Evolutionary conservation across 2,329 filamentous ascomycete genomes (phyloP).

Genomic region (Xylaria sp.): DNA sequence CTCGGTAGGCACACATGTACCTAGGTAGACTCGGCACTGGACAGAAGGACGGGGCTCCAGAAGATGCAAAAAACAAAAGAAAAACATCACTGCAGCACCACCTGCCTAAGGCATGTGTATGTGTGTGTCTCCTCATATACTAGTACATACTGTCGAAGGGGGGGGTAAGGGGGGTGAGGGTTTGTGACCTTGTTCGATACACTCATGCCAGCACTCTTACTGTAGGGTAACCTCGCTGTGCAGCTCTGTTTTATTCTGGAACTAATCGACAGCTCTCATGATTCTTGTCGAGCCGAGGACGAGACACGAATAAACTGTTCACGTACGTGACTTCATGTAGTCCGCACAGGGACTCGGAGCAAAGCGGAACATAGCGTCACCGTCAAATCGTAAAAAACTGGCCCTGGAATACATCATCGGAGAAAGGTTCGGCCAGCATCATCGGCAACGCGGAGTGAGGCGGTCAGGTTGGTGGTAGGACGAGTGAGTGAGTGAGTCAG

Average conservation of each 20-base stretch:
- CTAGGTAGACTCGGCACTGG: constrained; percentile 37
- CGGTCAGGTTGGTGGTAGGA: constrained; percentile 23
- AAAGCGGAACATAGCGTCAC: constrained; percentile 4
- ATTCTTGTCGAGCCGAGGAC: constrained; percentile 14
- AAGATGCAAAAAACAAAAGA: constrained; percentile 40
- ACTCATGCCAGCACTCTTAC: constrained; percentile 8
- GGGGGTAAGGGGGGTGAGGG: constrained; percentile 4
- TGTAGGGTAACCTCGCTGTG: constrained; percentile 4
- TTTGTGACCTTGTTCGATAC: not conserved
- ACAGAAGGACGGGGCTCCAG: constrained; percentile 24
- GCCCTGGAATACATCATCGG: not conserved
- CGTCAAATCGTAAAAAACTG: not conserved
- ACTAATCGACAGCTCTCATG: constrained; percentile 3
- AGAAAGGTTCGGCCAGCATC: constrained; percentile 4
- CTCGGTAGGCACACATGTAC: constrained; percentile 8
- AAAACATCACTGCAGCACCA: constrained; percentile 28
- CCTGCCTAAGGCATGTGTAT: constrained; percentile 1
- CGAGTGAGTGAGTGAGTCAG: not conserved
- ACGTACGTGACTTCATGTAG: constrained; percentile 4
- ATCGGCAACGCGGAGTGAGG: constrained; percentile 22
- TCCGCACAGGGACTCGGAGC: not conserved
- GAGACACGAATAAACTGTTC: constrained; percentile 13
- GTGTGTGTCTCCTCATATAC: no score
- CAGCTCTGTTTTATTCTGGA: constrained; percentile 4
- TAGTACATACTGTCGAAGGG: not conserved